phyloP scores from a whole-genome alignment of 2,329 filamentous ascomycete species.

The Volutella citrinella region DNA sequence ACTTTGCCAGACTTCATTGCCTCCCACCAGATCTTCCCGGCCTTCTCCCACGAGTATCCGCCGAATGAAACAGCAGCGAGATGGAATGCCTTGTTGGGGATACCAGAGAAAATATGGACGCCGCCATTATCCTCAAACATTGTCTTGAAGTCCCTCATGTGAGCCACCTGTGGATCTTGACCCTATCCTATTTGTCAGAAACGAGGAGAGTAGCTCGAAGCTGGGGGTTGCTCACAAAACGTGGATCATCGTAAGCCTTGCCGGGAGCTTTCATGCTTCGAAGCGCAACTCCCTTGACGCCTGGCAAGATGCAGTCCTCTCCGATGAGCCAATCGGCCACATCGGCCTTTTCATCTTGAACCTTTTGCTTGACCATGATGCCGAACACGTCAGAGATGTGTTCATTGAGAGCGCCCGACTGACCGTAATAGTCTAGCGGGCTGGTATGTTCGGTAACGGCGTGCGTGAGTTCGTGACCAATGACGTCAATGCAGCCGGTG shows the following conservation, averaged over 20 bases:
- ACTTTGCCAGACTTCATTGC: slow-evolving; percentile 43
- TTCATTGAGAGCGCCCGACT: slow-evolving; percentile 56
- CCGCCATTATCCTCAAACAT: slow-evolving; percentile 48
- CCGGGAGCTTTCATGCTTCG: slow-evolving; percentile 54
- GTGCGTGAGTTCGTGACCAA: slow-evolving; percentile 56
- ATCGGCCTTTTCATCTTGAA: slow-evolving; percentile 41
- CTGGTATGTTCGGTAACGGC: slow-evolving; percentile 50
- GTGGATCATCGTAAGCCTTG: slow-evolving; percentile 50
- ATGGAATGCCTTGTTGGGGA: slow-evolving; percentile 57
- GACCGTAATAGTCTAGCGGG: slow-evolving; percentile 47
- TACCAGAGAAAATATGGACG: slow-evolving; percentile 55
- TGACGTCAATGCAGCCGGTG: slow-evolving; percentile 51
- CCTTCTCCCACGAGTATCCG: slow-evolving; percentile 53
- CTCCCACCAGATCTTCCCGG: slow-evolving; percentile 52
- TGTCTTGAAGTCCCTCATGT: slow-evolving; percentile 42
- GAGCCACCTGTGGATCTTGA: slow-evolving; percentile 50
- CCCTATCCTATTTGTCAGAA: slow-evolving; percentile 30
- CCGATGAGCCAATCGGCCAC: slow-evolving; percentile 54
- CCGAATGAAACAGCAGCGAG: slow-evolving; percentile 45
- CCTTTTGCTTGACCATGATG: slow-evolving; percentile 55
- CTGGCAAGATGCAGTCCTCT: slow-evolving; percentile 49
- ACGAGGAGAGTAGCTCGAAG: background rate
- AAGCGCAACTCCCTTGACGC: slow-evolving; percentile 48
- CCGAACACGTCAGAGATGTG: slow-evolving; percentile 56
- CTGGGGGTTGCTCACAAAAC: slow-evolving; percentile 38